Conservation (phyloP, 148 eudicot species). For the Fagopyrum tataricum region DNA sequence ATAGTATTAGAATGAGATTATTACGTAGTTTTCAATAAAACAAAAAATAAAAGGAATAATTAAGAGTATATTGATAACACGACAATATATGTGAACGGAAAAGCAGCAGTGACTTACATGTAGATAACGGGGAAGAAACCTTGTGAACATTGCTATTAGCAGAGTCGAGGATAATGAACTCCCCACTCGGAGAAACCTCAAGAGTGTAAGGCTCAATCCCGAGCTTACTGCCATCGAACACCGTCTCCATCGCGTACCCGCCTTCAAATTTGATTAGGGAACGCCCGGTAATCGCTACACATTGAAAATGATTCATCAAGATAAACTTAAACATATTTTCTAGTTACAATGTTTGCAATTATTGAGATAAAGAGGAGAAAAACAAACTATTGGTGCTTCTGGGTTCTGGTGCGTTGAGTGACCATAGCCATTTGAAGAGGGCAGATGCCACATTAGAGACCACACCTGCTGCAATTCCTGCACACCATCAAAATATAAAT, state of each 20-base stretch:
- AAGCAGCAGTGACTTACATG: slow-evolving; percentile 81
- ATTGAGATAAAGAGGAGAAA: background rate
- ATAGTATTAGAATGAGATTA: too few relatives aligned
- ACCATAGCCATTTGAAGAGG: slow-evolving; percentile 80
- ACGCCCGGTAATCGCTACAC: slow-evolving; percentile 58
- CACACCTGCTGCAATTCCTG: slow-evolving; percentile 76
- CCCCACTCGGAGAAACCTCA: slow-evolving; percentile 75
- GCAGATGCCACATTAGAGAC: slow-evolving; percentile 55
- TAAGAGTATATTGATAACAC: too few relatives aligned
- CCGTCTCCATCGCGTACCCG: slow-evolving; percentile 87
- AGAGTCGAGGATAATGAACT: slow-evolving; percentile 87
- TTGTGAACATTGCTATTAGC: slow-evolving; percentile 82
- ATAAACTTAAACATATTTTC: background rate
- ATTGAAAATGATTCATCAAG: background rate
- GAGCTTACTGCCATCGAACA: slow-evolving; percentile 97
- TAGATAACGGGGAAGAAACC: slow-evolving; percentile 82
- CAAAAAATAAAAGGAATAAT: too few relatives aligned
- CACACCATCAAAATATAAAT: slow-evolving; percentile 13
- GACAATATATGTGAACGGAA: too few relatives aligned
- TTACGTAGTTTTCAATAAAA: too few relatives aligned
- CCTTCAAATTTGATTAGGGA: slow-evolving; percentile 95
- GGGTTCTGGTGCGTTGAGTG: slow-evolving; percentile 38
- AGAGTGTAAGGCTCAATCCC: slow-evolving; percentile 91
- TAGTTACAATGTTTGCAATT: background rate
- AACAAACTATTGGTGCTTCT: slow-evolving; percentile 48